These are phyloP conservation scores for Penicillium arizonense DNA, from an alignment of 495 filamentous ascomycete genomes.

Conservation along the genomic window DNA sequence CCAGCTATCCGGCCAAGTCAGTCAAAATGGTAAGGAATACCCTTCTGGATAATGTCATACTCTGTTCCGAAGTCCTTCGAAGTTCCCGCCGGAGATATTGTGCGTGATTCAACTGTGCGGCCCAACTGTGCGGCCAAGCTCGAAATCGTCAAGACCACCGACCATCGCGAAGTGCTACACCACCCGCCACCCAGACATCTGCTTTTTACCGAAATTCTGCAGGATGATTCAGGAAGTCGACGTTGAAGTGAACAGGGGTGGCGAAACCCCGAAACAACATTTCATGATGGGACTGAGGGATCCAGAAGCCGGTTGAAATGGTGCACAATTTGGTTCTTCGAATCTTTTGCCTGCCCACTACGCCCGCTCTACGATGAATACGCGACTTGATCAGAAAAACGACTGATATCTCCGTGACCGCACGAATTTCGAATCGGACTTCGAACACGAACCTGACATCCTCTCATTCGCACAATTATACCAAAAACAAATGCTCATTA, in stretches of 20 bases:
- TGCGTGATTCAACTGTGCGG: constrained; percentile 7
- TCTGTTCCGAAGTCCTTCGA: constrained; percentile 20
- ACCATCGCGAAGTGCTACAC: constrained; percentile 5
- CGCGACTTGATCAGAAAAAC: background rate
- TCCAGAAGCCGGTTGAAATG: background rate
- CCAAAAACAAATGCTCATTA: constrained; percentile 24
- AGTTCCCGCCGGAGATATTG: constrained; percentile 12
- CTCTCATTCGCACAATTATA: background rate
- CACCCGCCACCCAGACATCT: background rate
- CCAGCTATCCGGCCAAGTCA: constrained; percentile 49
- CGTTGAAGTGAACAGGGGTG: background rate
- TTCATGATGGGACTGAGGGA: background rate
- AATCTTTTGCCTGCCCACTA: background rate
- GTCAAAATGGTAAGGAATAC: constrained; percentile 58
- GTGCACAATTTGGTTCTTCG: background rate
- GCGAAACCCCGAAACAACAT: background rate
- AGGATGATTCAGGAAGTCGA: background rate
- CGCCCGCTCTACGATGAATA: background rate
- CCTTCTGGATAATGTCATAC: constrained; percentile 17
- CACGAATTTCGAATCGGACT: constrained; percentile 13
- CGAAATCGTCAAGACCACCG: constrained; percentile 19
- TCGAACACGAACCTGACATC: constrained; percentile 3
- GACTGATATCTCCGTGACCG: constrained; percentile 4
- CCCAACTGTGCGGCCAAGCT: constrained; percentile 23
- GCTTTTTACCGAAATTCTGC: background rate